These are phyloP conservation scores for Daldinia vernicosa DNA, from an alignment of 495 filamentous ascomycete genomes.

Conservation along the genomic window DNA sequence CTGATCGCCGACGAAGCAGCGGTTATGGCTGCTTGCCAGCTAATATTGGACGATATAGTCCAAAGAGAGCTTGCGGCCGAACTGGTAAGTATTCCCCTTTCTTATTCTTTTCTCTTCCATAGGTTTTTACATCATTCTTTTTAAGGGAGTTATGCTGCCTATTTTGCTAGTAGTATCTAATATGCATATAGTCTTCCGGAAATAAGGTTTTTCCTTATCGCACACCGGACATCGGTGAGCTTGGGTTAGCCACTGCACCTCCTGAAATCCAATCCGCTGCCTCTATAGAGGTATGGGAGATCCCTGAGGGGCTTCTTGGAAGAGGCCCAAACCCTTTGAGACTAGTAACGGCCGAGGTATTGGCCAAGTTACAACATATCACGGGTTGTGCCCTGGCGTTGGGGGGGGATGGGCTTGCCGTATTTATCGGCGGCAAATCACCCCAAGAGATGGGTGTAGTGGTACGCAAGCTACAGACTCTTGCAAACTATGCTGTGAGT, in stretches of 20 bases:
- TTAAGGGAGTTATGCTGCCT: not conserved
- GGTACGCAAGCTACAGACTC: constrained; percentile 48
- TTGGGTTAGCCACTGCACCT: constrained; percentile 19
- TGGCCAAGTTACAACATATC: constrained; percentile 38
- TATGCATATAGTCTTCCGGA: constrained; percentile 2
- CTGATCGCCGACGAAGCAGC: constrained; percentile 25
- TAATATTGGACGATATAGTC: constrained; percentile 38
- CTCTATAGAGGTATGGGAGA: constrained; percentile 17
- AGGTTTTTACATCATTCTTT: not conserved
- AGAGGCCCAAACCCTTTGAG: constrained; percentile 7
- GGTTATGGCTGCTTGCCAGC: constrained; percentile 36
- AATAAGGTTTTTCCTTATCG: not conserved
- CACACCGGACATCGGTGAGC: not conserved
- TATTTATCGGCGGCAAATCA: constrained; percentile 50
- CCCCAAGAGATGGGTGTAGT: constrained; percentile 23
- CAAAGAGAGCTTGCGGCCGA: constrained; percentile 14
- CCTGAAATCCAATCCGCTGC: constrained; percentile 15
- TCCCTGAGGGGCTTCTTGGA: constrained; percentile 20
- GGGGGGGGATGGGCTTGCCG: constrained; percentile 28
- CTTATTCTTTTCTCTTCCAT: not conserved
- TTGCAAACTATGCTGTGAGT: constrained; percentile 51
- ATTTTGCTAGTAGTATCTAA: constrained; percentile 3
- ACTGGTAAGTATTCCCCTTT: constrained; percentile 33
- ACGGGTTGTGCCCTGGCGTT: constrained; percentile 42
- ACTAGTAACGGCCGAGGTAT: constrained; percentile 31